These are phyloP conservation scores for Homolaphlyctis polyrhiza DNA, from an alignment of 371 early-diverging fungal species.

Conservation along the genomic window DNA sequence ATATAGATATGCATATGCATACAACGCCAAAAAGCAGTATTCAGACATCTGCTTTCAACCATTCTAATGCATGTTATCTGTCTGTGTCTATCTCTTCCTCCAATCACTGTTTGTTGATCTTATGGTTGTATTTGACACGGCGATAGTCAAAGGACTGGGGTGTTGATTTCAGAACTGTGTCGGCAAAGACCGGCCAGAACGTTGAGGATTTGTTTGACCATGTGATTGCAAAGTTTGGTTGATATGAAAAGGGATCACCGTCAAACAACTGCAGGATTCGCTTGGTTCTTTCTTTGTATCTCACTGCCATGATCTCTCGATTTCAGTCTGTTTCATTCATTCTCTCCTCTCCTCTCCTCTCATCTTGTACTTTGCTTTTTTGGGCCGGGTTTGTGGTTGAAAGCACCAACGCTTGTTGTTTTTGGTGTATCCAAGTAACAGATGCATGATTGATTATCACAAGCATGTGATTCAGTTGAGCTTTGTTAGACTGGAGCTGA, in stretches of 20 bases:
- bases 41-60: not conserved
- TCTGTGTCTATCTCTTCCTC: not conserved
- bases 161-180: constrained; percentile 37
- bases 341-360: no score
- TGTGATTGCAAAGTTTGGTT: not conserved
- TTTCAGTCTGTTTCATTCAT: no score
- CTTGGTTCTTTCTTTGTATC: no score
- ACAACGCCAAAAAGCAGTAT: no score
- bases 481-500: not conserved
- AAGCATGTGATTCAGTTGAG: not conserved
- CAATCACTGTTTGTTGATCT: no score
- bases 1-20: no score
- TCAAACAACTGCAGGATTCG: no score
- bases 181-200: constrained; percentile 38
- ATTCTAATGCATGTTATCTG: not conserved
- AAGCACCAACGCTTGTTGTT: no score
- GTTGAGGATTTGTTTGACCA: constrained; percentile 39
- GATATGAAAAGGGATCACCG: no score
- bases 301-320: no score
- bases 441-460: not conserved
- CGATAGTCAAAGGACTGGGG: constrained; percentile 38
- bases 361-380: no score
- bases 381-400: no score
- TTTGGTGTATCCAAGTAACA: not conserved
- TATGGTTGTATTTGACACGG: not conserved